Evolutionary conservation across 2,329 filamentous ascomycete genomes (phyloP), one percentile per base, ranked within the genome.

Genomic region (Talaromyces funiculosus): DNA sequence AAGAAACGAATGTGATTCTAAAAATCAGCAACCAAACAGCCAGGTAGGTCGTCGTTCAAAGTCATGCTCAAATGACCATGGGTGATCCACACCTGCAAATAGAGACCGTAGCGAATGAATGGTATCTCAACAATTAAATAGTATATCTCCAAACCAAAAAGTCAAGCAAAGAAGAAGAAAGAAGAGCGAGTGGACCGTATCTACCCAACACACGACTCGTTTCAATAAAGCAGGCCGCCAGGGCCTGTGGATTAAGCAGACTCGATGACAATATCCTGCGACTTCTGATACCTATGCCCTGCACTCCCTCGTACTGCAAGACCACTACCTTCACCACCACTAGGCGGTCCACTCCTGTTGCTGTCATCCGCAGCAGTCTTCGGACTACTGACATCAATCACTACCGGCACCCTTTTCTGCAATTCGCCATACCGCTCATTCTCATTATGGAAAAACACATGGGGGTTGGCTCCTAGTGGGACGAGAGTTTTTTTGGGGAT

Each of bases 401-500:
- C 66, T 24, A 64, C 65, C 2, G 72, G 67, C 1, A 67, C 72
- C 40, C 67, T 65, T 1, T 69, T 67, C 51, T 64, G 67, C 7
- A 54, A 65, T 61, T 75, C 73, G 22, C 70, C 67, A 2, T 65
- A 63, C 16, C 60, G 49, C 42, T 62, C 65, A 22, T 68, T 56
- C 16, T 67, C 67, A 47, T 68, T 68, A 3, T 63, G 51, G 9
- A 67, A 54, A 10, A 67, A 65, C 2, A 67, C 57, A 12, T 68
- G 53, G 20, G 49, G 53, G 40, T 49, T 37, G 0, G 53, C 10
- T 4, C 49, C 64, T 12, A 76, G 68, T 0, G 75, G 74, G 6
- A 77, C 72, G 6, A 77, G 63, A n/a, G 74, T 62, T 57, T 76
- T 73, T 42, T 67, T 71, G 31, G 67, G 73, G 8, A 69, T 69